Base-by-base conservation (phyloP, 2,329 filamentous ascomycete genomes). In the Sclerotinia minor region DNA sequence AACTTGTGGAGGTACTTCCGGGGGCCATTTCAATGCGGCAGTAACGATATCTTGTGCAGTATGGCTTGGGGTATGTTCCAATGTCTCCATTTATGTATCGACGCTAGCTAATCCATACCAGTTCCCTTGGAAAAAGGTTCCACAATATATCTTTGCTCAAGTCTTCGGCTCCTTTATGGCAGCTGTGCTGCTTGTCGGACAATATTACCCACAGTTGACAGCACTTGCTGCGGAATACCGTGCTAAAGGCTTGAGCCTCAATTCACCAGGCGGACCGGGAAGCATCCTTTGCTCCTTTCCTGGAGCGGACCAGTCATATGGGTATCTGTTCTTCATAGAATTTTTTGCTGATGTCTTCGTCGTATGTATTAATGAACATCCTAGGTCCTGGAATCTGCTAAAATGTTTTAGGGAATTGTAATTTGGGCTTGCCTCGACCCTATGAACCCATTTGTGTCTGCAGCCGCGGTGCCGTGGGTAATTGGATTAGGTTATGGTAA, bases 301-400 rank as follows among this genome's bases (percentile, higher is more conserved):
- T 0, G 79, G 77, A 32, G 72, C 80, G 0, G 79, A 77, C 21
- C 83, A 87, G 73, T 83, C 79, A 7, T 78, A 84, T 50, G 85
- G 85, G 19, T 86, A 83, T 73, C 74, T 87, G 0, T 85, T 88
- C 77, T 75, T 86, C 64, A 83, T 83, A 68, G 85, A 88, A 73
- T 87, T 85, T 74, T 86, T 88, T 71, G 84, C 85, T 38, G 83
- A 85, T 73, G 79, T 76, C 67, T 86, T 86, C 76, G 83, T 87
- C 67, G 73, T 73, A 54, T 68, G 69, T 35, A 38, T 9, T 17
- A 49, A 59, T 17, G 49, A 8, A 24, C 38, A 45, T 24, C 21
- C 19, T 29, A 35, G 9, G 41, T 17, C 26, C 24, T 26, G 17
- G 11, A 41, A 41, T 57, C 19, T 38, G 32, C 63, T 72, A 41